phyloP scores from a whole-genome alignment of 2,329 filamentous ascomycete genomes.

The Aureobasidium subglaciale region DNA sequence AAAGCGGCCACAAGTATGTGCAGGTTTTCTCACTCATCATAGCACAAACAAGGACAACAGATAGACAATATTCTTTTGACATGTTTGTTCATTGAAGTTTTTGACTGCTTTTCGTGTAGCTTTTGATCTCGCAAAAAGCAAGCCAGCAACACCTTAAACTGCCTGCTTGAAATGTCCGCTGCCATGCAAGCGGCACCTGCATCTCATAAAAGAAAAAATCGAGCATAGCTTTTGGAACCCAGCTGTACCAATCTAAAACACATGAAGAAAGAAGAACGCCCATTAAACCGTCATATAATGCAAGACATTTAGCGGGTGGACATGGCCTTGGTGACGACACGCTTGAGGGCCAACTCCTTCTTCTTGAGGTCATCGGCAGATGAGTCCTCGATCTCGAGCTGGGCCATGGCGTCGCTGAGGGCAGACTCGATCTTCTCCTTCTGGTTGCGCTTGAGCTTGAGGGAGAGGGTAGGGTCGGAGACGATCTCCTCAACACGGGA shows the following conservation, averaged over 20 bases:
- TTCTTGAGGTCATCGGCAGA: constrained; percentile 94
- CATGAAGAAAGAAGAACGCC: constrained; percentile 18
- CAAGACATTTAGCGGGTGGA: constrained; percentile 28
- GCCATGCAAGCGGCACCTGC: constrained; percentile 5
- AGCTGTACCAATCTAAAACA: constrained; percentile 16
- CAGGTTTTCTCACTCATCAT: neutral
- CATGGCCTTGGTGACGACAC: constrained; percentile 81
- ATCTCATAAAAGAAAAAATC: constrained; percentile 13
- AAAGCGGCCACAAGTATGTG: neutral
- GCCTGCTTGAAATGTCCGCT: constrained; percentile 9
- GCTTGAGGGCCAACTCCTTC: constrained; percentile 98
- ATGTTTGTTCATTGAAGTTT: constrained; percentile 12
- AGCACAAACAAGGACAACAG: neutral
- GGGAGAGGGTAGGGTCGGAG: constrained; percentile 87
- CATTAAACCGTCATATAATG: constrained; percentile 17
- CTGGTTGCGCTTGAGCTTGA: constrained; percentile 98
- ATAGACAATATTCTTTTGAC: constrained; percentile 7
- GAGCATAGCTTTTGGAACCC: constrained; percentile 16
- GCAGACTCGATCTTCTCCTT: constrained; percentile 99
- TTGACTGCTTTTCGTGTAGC: constrained; percentile 11
- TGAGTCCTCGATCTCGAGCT: constrained; percentile 92
- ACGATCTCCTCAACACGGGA: constrained; percentile 97
- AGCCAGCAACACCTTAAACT: constrained; percentile 8
- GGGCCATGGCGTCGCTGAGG: constrained; percentile 93
- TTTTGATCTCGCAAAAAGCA: constrained; percentile 7